Evolutionary conservation across 2,329 filamentous ascomycete species (phyloP).

Genomic region (Cladosporium sp.): DNA sequence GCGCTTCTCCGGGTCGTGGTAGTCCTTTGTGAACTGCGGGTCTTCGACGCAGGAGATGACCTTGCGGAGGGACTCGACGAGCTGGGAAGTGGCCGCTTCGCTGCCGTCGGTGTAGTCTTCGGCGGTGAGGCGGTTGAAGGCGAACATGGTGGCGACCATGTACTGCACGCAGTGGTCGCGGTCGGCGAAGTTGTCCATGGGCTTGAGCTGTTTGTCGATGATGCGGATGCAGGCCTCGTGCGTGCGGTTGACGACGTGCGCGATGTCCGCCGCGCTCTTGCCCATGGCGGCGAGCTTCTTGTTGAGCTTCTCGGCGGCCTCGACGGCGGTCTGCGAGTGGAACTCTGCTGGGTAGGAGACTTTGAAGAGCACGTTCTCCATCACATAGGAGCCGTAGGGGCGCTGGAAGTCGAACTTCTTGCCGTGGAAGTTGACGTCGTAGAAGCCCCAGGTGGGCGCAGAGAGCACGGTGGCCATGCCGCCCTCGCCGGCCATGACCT

Average conservation of each 20-base stretch:
- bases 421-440: conserved; percentile 95
- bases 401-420: conserved; percentile 96
- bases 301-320: conserved; percentile 87
- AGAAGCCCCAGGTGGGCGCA: conserved; percentile 95
- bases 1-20: conserved; percentile 89
- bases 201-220: conserved; percentile 99
- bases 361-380: conserved; percentile 99
- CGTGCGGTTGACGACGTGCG: conserved; percentile 87
- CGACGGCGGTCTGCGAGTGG: conserved; percentile 97
- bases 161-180: conserved; percentile 99
- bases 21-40: conserved; percentile 88
- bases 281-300: conserved; percentile 77
- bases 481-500: conserved; percentile 92
- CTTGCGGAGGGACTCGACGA: conserved; percentile 88
- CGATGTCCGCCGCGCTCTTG: conserved; percentile 92
- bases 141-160: conserved; percentile 96
- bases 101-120: conserved; percentile 90
- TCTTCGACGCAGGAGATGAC: conserved; percentile 97
- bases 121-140: conserved; percentile 89
- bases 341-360: conserved; percentile 98
- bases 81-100: conserved; percentile 84
- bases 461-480: conserved; percentile 91
- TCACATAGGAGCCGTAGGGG: conserved; percentile 95
- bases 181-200: conserved; percentile 99
- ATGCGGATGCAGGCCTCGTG: conserved; percentile 98